Evolutionary conservation across 768 basidiomycete species (phyloP).

Genomic region (Suillus spraguei): DNA sequence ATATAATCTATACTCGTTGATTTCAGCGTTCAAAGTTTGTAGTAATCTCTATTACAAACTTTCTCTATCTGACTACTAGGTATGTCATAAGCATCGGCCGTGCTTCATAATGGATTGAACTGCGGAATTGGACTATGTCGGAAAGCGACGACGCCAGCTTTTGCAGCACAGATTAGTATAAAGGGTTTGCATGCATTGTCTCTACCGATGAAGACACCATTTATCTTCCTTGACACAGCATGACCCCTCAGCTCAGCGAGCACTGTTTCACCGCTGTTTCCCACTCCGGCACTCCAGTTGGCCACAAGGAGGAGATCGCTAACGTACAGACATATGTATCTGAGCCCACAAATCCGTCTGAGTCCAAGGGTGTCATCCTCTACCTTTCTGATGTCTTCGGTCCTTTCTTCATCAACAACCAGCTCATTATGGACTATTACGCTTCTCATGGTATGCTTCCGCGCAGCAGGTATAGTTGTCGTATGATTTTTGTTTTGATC

Average conservation of each 20-base stretch:
- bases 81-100: background rate
- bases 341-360: constrained; percentile 34
- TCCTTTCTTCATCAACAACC: constrained; percentile 51
- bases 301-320: constrained; percentile 42
- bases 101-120: background rate
- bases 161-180: background rate
- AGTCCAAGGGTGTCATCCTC: constrained; percentile 47
- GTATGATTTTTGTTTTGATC: background rate
- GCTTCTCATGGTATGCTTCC: constrained; percentile 46
- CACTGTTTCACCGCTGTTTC: constrained; percentile 46
- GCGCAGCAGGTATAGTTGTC: background rate
- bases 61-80: too few relatives aligned
- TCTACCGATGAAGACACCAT: background rate
- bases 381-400: constrained; percentile 57
- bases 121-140: background rate
- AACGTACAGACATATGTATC: constrained; percentile 52
- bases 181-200: background rate
- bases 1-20: background rate
- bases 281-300: constrained; percentile 48
- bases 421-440: constrained; percentile 58
- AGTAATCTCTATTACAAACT: background rate
- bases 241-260: background rate
- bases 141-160: background rate
- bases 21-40: background rate
- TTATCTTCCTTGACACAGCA: constrained; percentile 17